A percentile compares a stretch with the other conserved stretches of the same genome.
Conservation (phyloP, 345 rosid species). For the Noccaea bulbosa region DNA sequence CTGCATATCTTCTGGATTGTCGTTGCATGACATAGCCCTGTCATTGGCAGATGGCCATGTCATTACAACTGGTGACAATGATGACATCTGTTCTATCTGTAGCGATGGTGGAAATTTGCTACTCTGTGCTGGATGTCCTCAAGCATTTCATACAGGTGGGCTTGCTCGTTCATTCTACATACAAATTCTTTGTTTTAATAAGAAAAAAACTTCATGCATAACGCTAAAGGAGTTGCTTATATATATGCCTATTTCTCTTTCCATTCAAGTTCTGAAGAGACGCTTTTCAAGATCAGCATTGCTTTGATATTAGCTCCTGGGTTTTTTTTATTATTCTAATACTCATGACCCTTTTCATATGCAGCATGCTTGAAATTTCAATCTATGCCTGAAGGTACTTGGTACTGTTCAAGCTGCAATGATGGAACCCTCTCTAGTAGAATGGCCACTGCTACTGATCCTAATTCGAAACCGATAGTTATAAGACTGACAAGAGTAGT, state of each 20-base stretch:
- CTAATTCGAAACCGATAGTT: slow-evolving; percentile 53
- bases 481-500: slow-evolving; percentile 65
- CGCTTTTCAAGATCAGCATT: slow-evolving; percentile 8
- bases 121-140: slow-evolving; percentile 75
- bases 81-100: slow-evolving; percentile 82
- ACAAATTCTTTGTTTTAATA: not conserved
- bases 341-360: slow-evolving; percentile 37
- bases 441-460: slow-evolving; percentile 46
- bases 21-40: slow-evolving; percentile 83
- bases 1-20: slow-evolving; percentile 66
- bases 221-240: slow-evolving; percentile 2
- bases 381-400: slow-evolving; percentile 60
- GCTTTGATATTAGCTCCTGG: slow-evolving; percentile 4
- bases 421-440: slow-evolving; percentile 49
- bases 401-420: slow-evolving; percentile 77
- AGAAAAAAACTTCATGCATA: not conserved
- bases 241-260: not conserved
- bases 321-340: slow-evolving; percentile 21
- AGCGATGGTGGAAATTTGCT: slow-evolving; percentile 71
- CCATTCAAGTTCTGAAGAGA: slow-evolving; percentile 13
- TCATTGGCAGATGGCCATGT: slow-evolving; percentile 72
- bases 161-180: slow-evolving; percentile 16
- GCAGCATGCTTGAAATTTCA: slow-evolving; percentile 80
- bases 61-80: slow-evolving; percentile 60
- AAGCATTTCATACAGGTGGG: slow-evolving; percentile 79